Conservation (phyloP, 2,329 filamentous ascomycete species). For the Fusarium redolens region DNA sequence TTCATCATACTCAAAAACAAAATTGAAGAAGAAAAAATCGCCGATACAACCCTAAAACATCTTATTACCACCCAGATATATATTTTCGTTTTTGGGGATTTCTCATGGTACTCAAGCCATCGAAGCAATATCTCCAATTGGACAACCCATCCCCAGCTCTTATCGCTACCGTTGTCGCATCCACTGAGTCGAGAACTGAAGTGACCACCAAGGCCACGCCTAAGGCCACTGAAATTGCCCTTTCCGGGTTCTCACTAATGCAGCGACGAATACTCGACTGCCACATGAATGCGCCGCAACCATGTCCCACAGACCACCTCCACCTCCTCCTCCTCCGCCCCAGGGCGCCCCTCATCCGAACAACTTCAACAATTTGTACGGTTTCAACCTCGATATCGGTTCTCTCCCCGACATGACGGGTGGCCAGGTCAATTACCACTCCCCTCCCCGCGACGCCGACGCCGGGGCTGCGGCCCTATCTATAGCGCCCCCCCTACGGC, state of each 20-base stretch:
- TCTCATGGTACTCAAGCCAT: slow-evolving; percentile 7
- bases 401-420: slow-evolving; percentile 44
- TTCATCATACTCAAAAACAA: neutral
- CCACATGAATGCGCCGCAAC: slow-evolving; percentile 41
- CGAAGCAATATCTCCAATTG: slow-evolving; percentile 10
- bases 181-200: slow-evolving; percentile 21
- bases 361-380: slow-evolving; percentile 50
- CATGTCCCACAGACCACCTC: slow-evolving; percentile 53
- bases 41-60: neutral
- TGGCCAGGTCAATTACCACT: slow-evolving; percentile 40
- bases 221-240: slow-evolving; percentile 20
- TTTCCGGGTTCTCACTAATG: slow-evolving; percentile 42
- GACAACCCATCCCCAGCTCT: neutral
- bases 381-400: slow-evolving; percentile 49
- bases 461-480: slow-evolving; percentile 31
- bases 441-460: slow-evolving; percentile 16
- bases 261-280: slow-evolving; percentile 39
- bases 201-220: slow-evolving; percentile 9
- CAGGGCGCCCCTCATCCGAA: slow-evolving; percentile 31
- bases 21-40: slow-evolving; percentile 5
- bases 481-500: slow-evolving; percentile 14
- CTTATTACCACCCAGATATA: neutral
- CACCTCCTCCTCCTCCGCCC: slow-evolving; percentile 50
- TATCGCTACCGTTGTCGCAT: slow-evolving; percentile 1
- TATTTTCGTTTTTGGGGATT: neutral